A percentile compares a stretch with the other conserved stretches of the same genome.
Conservation (phyloP, 2,329 filamentous ascomycete species). For the Penicillium sp. region DNA sequence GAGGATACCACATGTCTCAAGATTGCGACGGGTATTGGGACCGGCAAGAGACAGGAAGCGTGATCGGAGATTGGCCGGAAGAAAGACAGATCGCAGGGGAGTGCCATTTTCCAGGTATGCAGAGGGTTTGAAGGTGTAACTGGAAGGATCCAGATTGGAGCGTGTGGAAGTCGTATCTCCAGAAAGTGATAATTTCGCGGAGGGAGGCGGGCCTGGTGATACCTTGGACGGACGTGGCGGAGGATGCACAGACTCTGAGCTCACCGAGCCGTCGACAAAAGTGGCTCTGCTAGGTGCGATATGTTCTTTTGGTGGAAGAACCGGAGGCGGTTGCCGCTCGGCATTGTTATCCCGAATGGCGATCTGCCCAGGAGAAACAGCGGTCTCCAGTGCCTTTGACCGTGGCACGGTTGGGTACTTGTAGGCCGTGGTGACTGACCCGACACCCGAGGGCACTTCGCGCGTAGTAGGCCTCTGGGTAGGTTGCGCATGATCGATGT, state of each 20-base stretch:
- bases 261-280: conserved; percentile 16
- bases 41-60: conserved; percentile 69
- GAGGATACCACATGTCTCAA: conserved; percentile 93
- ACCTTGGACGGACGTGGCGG: conserved; percentile 25
- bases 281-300: conserved; percentile 12
- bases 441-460: conserved; percentile 13
- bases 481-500: conserved; percentile 28
- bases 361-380: conserved; percentile 17
- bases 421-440: conserved; percentile 29
- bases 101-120: conserved; percentile 86
- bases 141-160: conserved; percentile 41
- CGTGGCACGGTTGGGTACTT: conserved; percentile 44
- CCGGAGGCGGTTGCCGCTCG: conserved; percentile 27
- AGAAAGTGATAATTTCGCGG: conserved; percentile 23
- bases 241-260: conserved; percentile 17
- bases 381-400: conserved; percentile 27
- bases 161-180: conserved; percentile 12
- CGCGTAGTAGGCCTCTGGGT: conserved; percentile 11
- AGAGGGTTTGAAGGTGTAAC: conserved; percentile 74
- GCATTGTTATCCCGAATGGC: conserved; percentile 13
- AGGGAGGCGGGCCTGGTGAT: conserved; percentile 22
- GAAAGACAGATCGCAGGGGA: conserved; percentile 79
- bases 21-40: conserved; percentile 70
- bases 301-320: conserved; percentile 39
- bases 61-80: conserved; percentile 68